These are phyloP conservation scores for Euclidium syriacum DNA, from an alignment of 345 rosid genomes.

Conservation along the genomic window DNA sequence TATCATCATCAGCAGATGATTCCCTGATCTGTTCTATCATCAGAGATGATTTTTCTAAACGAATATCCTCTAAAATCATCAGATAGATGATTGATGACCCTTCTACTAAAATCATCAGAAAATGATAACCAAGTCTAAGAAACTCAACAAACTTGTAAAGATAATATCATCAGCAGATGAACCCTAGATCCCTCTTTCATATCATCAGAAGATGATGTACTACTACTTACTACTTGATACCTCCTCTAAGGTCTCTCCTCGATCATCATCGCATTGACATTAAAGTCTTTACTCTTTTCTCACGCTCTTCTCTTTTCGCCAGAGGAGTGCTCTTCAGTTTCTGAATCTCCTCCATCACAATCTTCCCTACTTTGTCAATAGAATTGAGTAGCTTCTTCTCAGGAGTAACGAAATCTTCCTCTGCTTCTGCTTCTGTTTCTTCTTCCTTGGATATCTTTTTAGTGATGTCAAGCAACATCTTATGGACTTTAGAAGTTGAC, in stretches of 20 bases:
- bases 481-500: conserved; percentile 45
- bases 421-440: conserved; percentile 41
- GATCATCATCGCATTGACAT: conserved; percentile 65
- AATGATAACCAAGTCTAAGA: conserved; percentile 13
- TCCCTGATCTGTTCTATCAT: conserved; percentile 15
- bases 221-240: neutral
- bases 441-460: conserved; percentile 27
- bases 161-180: conserved; percentile 10
- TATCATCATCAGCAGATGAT: conserved; percentile 18
- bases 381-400: conserved; percentile 80
- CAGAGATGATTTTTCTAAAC: conserved; percentile 11
- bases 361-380: conserved; percentile 72
- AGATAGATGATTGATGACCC: conserved; percentile 17
- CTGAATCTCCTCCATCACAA: conserved; percentile 63
- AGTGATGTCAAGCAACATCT: conserved; percentile 48
- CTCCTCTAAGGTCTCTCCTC: neutral
- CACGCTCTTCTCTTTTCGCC: conserved; percentile 60
- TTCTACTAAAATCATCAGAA: conserved; percentile 18
- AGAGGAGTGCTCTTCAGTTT: conserved; percentile 64
- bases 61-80: conserved; percentile 16
- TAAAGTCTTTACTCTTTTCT: conserved; percentile 55
- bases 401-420: conserved; percentile 66
- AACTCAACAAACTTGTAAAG: neutral
- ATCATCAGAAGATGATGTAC: conserved; percentile 29
- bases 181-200: neutral